Evolutionary conservation across 192 early-diverging fungal genomes (phyloP), one percentile per base, ranked within the genome.

Genomic region (Spizellomyces sp.): DNA sequence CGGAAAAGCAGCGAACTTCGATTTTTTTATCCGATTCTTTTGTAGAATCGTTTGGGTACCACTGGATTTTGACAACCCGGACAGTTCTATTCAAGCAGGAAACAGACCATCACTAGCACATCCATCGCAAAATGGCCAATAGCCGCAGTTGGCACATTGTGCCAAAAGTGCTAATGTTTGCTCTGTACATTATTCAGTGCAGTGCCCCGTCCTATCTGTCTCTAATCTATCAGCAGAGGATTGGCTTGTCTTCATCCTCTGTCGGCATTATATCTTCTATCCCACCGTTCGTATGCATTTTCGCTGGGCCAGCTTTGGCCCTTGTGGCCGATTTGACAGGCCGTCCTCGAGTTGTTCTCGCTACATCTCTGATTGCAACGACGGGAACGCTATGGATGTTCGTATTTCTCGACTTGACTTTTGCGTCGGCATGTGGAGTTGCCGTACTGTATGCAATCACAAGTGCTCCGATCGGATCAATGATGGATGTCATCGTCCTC

Each of bases 141-240:
- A 36, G 27, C 3, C 63, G 21, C 27, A 67, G 42, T 8, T 54
- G 6, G 6, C 43, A 74, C 48, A 43, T 74, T 10, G 36, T 65
- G 22, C 71, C 71, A n/a, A 74, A 74, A 45, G 45, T 74, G 12
- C 71, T 74, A 15, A 74, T 67, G 64, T 74, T 74, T 48, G 19
- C 58, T 8, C 48, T 74, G 55, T 74, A 74, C 64, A 27, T 67
- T 8, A 21, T 67, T 57, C 63, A 74, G 45, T 74, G 71, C 57
- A 67, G 64, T 50, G 71, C 71, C 36, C 63, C 71, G 5, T 48
- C 63, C 21, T 74, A 74, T 47, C 57, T 74, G 43, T 56, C 64
- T n/a, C 57, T 74, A 4, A 41, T 74, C 56, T 74, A 74, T 64
- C 63, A 74, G 46, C 21, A 66, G 10, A 50, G 52, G 1, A 41